Conservation (phyloP, 2,329 filamentous ascomycete species). For the Clonostachys rosea region DNA sequence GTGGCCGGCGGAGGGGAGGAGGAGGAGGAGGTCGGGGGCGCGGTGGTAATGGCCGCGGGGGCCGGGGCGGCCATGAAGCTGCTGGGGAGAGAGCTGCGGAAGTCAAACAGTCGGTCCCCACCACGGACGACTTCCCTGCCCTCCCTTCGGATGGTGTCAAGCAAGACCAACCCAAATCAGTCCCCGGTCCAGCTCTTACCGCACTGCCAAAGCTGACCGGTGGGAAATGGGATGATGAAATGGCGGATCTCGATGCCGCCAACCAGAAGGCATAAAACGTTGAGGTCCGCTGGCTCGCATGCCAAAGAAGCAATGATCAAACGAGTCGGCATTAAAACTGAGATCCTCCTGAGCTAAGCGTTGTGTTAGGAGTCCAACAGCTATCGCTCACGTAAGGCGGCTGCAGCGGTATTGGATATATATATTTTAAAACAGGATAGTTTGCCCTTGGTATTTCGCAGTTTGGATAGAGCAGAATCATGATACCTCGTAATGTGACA, state of each 20-base stretch:
- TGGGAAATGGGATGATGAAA: constrained; percentile 54
- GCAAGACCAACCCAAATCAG: not conserved
- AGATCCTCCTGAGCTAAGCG: too few relatives aligned
- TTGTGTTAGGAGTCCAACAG: too few relatives aligned
- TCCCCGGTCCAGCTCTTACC: constrained; percentile 2
- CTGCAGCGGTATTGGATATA: too few relatives aligned
- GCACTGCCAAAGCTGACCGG: constrained; percentile 19
- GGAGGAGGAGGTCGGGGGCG: constrained; percentile 23
- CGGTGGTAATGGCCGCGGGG: constrained; percentile 26
- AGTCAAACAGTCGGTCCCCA: constrained; percentile 15
- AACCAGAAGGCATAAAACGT: constrained; percentile 15
- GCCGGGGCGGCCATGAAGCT: constrained; percentile 17
- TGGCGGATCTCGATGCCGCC: constrained; percentile 43
- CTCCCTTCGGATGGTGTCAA: constrained; percentile 14
- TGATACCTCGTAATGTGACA: too few relatives aligned
- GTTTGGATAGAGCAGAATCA: too few relatives aligned
- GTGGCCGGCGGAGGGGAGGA: constrained; percentile 21
- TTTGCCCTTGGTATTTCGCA: too few relatives aligned
- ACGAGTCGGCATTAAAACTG: too few relatives aligned
- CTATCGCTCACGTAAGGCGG: too few relatives aligned
- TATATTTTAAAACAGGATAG: too few relatives aligned
- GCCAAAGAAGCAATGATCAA: not conserved
- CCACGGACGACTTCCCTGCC: constrained; percentile 27
- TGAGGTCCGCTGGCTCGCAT: not conserved
- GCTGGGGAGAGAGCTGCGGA: constrained; percentile 10